Conservation (phyloP, 305 asterid genomes). For the Andrographis paniculata region DNA sequence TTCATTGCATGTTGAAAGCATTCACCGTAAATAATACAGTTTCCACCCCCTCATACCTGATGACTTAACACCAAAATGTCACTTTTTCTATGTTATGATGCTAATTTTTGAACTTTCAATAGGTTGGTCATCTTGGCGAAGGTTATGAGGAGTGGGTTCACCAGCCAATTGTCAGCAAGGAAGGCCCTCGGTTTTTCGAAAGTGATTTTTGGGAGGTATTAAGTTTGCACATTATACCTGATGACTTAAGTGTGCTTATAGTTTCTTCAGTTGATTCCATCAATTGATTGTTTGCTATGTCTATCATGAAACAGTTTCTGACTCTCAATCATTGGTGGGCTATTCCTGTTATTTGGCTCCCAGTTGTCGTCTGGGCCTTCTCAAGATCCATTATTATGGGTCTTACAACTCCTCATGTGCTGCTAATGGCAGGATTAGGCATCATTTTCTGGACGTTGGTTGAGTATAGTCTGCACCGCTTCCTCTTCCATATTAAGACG, state of each 20-base stretch:
- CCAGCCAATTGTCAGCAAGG: slow-evolving; percentile 74
- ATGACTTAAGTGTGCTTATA: no score
- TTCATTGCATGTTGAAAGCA: no score
- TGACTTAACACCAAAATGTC: no score
- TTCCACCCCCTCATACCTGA: no score
- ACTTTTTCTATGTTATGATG: no score
- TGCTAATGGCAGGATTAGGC: slow-evolving; percentile 30
- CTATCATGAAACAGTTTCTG: slow-evolving; percentile 40
- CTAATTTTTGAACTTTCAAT: slow-evolving; percentile 5
- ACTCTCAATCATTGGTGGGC: slow-evolving; percentile 69
- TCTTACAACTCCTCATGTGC: slow-evolving; percentile 34
- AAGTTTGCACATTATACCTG: no score
- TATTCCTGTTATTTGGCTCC: slow-evolving; percentile 74
- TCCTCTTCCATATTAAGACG: slow-evolving; percentile 73
- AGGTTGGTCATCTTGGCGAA: slow-evolving; percentile 94
- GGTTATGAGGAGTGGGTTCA: slow-evolving; percentile 85
- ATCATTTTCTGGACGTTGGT: slow-evolving; percentile 56
- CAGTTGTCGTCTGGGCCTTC: slow-evolving; percentile 50
- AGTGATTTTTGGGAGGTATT: slow-evolving; percentile 75
- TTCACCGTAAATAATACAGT: no score
- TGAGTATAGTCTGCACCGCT: slow-evolving; percentile 74
- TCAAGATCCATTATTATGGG: slow-evolving; percentile 38
- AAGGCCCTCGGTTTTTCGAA: slow-evolving; percentile 75
- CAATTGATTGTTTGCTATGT: slow-evolving; percentile 1
- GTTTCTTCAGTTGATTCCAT: slow-evolving; percentile 2